A percentile compares a stretch with the other conserved stretches of the same genome.
Conservation (phyloP, 352 stramenopile genomes). For the Phytophthora sp. region DNA sequence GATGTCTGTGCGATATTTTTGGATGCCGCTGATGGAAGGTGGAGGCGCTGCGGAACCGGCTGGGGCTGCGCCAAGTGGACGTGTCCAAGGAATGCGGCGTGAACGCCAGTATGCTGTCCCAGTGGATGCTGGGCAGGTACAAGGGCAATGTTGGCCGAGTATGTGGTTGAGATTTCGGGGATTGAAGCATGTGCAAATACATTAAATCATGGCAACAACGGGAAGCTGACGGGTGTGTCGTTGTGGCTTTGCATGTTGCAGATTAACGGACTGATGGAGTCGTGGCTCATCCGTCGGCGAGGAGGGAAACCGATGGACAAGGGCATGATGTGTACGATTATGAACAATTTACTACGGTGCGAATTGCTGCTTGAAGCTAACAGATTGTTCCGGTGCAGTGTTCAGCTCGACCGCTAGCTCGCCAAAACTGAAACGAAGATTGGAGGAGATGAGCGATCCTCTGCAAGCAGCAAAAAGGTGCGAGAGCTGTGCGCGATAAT, state of each 20-base stretch:
- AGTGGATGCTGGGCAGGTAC: conserved; percentile 88
- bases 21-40: conserved; percentile 44
- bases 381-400: conserved; percentile 27
- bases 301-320: conserved; percentile 86
- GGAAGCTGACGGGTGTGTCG: conserved; percentile 5
- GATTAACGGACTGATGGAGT: conserved; percentile 89
- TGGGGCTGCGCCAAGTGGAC: conserved; percentile 80
- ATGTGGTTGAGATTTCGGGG: conserved; percentile 14
- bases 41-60: conserved; percentile 71
- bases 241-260: conserved; percentile 20
- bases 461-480: conserved; percentile 51
- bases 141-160: conserved; percentile 84
- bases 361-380: neutral
- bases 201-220: neutral
- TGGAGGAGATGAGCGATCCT: conserved; percentile 63
- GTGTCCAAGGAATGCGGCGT: conserved; percentile 88
- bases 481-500: neutral
- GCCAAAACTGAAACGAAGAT: conserved; percentile 70
- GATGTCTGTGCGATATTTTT: neutral
- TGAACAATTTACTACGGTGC: neutral
- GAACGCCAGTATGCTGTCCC: conserved; percentile 86
- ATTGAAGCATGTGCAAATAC: neutral
- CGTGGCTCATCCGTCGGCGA: conserved; percentile 81
- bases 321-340: conserved; percentile 54
- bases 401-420: conserved; percentile 61